Evolutionary conservation across 1,139 yeast genomes (phyloP).

Genomic region (Zygotorulaspora mrakii): DNA sequence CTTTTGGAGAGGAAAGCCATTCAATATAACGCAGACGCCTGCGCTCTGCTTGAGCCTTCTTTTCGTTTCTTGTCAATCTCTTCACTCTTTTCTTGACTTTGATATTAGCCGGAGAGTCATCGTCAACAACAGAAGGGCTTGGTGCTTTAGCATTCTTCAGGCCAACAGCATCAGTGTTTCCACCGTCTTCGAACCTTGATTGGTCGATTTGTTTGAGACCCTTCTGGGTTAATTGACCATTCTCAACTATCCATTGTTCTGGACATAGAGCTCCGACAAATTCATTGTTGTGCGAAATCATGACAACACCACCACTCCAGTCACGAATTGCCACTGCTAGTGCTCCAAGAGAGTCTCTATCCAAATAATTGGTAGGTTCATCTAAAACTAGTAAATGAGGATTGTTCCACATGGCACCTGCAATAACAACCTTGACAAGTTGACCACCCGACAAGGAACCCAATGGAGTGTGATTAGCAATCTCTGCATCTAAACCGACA

Average conservation of each 20-base stretch:
- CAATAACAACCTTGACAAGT: constrained; percentile 95
- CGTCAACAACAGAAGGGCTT: constrained; percentile 47
- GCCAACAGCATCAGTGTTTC: constrained; percentile 47
- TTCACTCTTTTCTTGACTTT: constrained; percentile 88
- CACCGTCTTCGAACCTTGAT: constrained; percentile 77
- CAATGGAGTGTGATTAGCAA: constrained; percentile 96
- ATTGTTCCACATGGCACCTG: constrained; percentile 99
- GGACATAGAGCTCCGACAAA: constrained; percentile 97
- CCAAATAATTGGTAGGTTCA: constrained; percentile 98
- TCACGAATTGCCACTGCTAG: constrained; percentile 95
- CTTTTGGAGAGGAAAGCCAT: constrained; percentile 95
- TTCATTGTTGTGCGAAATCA: constrained; percentile 97
- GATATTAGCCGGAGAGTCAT: constrained; percentile 93
- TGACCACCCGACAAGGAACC: constrained; percentile 98
- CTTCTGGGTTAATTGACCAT: constrained; percentile 83
- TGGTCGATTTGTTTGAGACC: constrained; percentile 73
- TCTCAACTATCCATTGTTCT: constrained; percentile 96
- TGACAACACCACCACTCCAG: constrained; percentile 97
- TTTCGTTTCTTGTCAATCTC: constrained; percentile 95
- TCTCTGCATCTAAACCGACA: constrained; percentile 95
- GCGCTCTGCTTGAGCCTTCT: constrained; percentile 87
- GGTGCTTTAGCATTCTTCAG: constrained; percentile 43
- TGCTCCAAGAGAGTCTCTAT: constrained; percentile 96
- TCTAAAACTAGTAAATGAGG: constrained; percentile 97
- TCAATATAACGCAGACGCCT: constrained; percentile 91